phyloP scores from a whole-genome alignment of 2,329 filamentous ascomycete species.

The Colletotrichum abscissum region DNA sequence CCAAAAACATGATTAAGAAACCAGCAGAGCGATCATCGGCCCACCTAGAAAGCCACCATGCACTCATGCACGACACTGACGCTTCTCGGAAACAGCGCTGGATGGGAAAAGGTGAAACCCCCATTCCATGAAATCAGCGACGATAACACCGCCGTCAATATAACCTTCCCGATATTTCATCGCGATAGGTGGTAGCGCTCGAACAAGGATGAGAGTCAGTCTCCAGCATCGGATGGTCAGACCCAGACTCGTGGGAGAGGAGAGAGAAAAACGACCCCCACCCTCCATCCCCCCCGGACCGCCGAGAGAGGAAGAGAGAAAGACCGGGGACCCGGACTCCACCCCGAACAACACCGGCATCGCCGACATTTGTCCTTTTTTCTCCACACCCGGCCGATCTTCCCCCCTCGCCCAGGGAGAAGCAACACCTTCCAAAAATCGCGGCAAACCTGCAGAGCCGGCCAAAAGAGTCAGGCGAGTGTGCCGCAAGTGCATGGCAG shows the following conservation, averaged over 20 bases:
- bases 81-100: neutral
- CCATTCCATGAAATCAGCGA: neutral
- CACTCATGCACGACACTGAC: neutral
- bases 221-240: neutral
- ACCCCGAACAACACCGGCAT: conserved; percentile 16
- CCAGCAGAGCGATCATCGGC: neutral
- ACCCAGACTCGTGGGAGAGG: neutral
- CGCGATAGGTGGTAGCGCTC: neutral
- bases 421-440: neutral
- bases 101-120: no score
- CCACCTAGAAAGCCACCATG: neutral
- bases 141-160: conserved; percentile 1
- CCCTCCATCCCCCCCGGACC: neutral
- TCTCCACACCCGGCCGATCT: neutral
- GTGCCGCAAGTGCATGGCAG: neutral
- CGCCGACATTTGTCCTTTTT: neutral
- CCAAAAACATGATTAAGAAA: neutral
- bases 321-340: neutral
- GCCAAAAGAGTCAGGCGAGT: neutral
- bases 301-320: neutral
- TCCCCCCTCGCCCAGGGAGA: neutral
- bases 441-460: neutral
- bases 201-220: conserved; percentile 28
- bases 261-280: neutral
- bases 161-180: conserved; percentile 4